Percentiles rank a stretch among this genome's conserved stretches.
phyloP scores from a whole-genome alignment of 768 basidiomycete genomes.

The Auriscalpium vulgare region DNA sequence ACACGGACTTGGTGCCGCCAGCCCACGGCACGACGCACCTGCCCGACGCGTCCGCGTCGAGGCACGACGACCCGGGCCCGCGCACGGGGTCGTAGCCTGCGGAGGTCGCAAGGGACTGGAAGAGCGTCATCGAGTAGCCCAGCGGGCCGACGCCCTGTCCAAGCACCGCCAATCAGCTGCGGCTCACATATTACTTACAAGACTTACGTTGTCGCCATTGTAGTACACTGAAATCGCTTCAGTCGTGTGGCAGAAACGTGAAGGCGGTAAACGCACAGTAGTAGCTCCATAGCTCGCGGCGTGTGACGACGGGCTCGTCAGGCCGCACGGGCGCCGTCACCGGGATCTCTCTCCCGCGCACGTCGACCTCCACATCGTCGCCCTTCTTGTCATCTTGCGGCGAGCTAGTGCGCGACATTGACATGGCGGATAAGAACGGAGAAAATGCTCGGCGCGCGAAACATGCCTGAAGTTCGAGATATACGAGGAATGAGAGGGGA shows the following conservation, averaged over 20 bases:
- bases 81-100: slow-evolving; percentile 69
- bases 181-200: background rate
- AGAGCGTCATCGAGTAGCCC: slow-evolving; percentile 62
- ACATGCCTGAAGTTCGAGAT: too few relatives aligned
- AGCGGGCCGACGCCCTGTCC: slow-evolving; percentile 57
- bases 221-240: slow-evolving; percentile 50
- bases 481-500: too few relatives aligned
- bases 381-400: background rate
- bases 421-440: background rate
- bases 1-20: slow-evolving; percentile 62
- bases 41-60: slow-evolving; percentile 47
- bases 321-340: background rate
- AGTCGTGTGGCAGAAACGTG: background rate
- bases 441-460: too few relatives aligned
- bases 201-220: slow-evolving; percentile 70
- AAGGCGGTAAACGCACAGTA: slow-evolving; percentile 41
- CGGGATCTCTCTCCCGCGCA: background rate
- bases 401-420: slow-evolving; percentile 4
- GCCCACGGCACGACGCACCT: slow-evolving; percentile 77
- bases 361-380: background rate
- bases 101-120: slow-evolving; percentile 61
- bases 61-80: slow-evolving; percentile 67
- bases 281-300: slow-evolving; percentile 73
- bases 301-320: slow-evolving; percentile 63
- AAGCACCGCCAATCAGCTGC: background rate